phyloP scores from a whole-genome alignment of 306 rosid species.

The Rubus parviflorus region DNA sequence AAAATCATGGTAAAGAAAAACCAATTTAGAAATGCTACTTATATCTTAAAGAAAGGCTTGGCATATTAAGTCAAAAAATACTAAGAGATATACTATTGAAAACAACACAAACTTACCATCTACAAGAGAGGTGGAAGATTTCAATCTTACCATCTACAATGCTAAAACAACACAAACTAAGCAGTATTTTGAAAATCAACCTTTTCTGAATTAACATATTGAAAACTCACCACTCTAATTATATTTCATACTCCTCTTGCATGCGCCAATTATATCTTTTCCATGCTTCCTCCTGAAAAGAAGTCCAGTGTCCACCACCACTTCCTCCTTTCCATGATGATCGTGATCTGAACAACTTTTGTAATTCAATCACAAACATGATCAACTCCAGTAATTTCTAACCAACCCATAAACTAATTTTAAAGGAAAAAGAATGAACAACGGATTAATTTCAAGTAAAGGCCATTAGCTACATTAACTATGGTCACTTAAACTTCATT shows the following conservation, averaged over 20 bases:
- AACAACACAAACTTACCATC: neutral
- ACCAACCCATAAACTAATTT: neutral
- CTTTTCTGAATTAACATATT: neutral
- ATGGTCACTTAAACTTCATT: neutral
- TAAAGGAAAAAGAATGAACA: neutral
- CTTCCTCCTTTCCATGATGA: slow-evolving; percentile 54
- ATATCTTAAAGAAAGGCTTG: neutral
- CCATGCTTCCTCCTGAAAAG: slow-evolving; percentile 94
- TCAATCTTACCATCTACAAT: neutral
- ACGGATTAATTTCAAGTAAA: neutral
- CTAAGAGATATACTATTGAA: neutral
- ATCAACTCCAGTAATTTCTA: slow-evolving; percentile 33
- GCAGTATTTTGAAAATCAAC: neutral
- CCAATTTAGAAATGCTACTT: neutral
- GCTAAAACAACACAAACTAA: neutral
- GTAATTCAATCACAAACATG: slow-evolving; percentile 30
- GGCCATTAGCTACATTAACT: neutral
- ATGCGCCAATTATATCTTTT: slow-evolving; percentile 71
- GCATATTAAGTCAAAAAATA: neutral
- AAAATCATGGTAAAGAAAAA: neutral
- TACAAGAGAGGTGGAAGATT: neutral
- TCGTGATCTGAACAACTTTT: slow-evolving; percentile 63
- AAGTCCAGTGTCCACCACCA: slow-evolving; percentile 56
- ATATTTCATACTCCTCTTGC: slow-evolving; percentile 96
- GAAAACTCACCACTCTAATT: slow-evolving; percentile 85